Base-by-base conservation (phyloP, 257 asterid genomes). In the Penstemon newberryi region DNA sequence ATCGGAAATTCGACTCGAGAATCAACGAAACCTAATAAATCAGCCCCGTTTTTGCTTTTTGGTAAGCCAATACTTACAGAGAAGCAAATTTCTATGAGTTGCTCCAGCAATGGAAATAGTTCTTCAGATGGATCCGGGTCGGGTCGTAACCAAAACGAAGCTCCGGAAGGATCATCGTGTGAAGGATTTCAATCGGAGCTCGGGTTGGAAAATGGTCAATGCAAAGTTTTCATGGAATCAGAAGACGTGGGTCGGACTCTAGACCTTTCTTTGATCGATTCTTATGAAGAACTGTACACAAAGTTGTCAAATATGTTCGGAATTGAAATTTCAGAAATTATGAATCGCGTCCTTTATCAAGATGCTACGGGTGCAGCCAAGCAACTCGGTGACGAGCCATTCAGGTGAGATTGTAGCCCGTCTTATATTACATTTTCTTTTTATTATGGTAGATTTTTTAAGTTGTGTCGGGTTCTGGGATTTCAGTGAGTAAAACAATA, bases 201-300 rank as follows among this genome's bases (percentile, higher is more conserved):
- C 44, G 81, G 72, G 60, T 69, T 69, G 61, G 87, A 85, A 52
- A 80, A 80, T 0, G 84, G 89, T 61, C 92, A 87, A 57, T 92
- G 96, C 77, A 86, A 92, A 78, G 95, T 85, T 47, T 92, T 87
- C 73, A 73, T 92, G 88, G 95, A 89, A 66, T 85, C 94, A 0
- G 96, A 91, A 62, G 93, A 91, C 49, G 84, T 89, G 7, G 96
- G 97, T 8, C 88, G 94, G 12, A 85, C 88, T 8, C 70, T 92
- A 9, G 95, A 92, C 68, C 96, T 92, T 59, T 83, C 90, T 18
- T 60, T 72, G 75, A 70, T 87, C 5, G 74, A 74, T 53, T 89
- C 98, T n/a, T 92, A 83, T 38, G 96, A 87, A 15, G 87, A 92
- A 45, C 69, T 92, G 72, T 69, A 75, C 69, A 25, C 49, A 50